Percentiles rank a stretch among this genome's conserved stretches.
Evolutionary conservation across 371 early-diverging fungal species (phyloP).

Genomic region (Lichtheimia hyalospora): DNA sequence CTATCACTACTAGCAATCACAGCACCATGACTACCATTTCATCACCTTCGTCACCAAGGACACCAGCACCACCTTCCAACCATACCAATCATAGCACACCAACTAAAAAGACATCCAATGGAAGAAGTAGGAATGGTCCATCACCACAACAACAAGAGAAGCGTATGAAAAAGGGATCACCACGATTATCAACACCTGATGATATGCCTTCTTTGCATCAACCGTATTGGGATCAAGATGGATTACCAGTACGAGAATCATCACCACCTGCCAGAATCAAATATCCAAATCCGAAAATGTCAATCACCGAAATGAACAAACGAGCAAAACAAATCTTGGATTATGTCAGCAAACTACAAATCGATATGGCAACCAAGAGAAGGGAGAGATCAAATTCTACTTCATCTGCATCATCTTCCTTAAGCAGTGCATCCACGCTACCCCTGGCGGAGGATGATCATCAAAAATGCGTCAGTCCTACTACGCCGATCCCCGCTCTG

Average conservation of each 20-base stretch:
- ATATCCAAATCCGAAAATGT: constrained; percentile 53
- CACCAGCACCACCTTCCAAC: constrained; percentile 1
- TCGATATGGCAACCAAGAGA: constrained; percentile 34
- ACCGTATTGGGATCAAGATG: constrained; percentile 36
- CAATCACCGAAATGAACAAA: constrained; percentile 62
- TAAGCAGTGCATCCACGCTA: constrained; percentile 45
- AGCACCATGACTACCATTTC: constrained; percentile 22
- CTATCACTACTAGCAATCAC: constrained; percentile 9
- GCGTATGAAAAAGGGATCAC: constrained; percentile 9
- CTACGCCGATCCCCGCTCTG: constrained; percentile 16
- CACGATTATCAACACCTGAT: constrained; percentile 18
- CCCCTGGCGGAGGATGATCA: constrained; percentile 27
- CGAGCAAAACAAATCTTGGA: constrained; percentile 59
- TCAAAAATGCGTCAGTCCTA: constrained; percentile 14
- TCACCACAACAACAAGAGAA: constrained; percentile 3
- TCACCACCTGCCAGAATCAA: constrained; percentile 52
- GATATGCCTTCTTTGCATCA: constrained; percentile 9
- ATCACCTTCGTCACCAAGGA: constrained; percentile 11
- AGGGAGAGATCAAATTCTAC: constrained; percentile 19
- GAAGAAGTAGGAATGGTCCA: constrained; percentile 4
- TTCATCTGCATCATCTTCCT: constrained; percentile 19
- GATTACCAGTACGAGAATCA: constrained; percentile 34
- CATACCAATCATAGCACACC: too few species aligned
- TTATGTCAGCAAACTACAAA: constrained; percentile 52
- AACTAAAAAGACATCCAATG: not conserved